Evolutionary conservation across 768 basidiomycete genomes (phyloP), one percentile per base, ranked within the genome.

Genomic region (Boletus tylopilopsis): DNA sequence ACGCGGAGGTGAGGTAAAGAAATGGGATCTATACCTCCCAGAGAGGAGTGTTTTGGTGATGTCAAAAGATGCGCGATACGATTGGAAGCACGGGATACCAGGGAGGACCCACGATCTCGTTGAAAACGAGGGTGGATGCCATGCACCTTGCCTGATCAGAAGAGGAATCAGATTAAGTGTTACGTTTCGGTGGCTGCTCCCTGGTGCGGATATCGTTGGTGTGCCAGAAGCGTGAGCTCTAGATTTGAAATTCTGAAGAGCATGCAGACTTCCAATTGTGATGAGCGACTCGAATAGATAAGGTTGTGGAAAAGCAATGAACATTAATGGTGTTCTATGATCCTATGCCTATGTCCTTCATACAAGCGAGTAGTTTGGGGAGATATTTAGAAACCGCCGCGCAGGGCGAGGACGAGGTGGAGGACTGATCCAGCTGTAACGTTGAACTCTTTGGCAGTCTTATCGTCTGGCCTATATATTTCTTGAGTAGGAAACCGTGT

Each of bases 381-480:
- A 40, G 47, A 25, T 58, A 13, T 13, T 18, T 77, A 72, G 84
- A 69, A 71, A 16, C 95, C 95, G 37, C 95, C 95, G 69, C 95
- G 91, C 36, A 98, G 81, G 7, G 95, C 93, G 40, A 98, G 84
- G 48, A 98, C 95, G 42, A 98, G 76, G 74, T 98, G 95, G 58
- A 98, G 82, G 23, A 91, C 88, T 22, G 89, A 79, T 47, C 95
- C 94, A 4, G 91, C 85, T 21, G 72, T 65, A 66, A 98, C 86
- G 66, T 88, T 90, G 68, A 84, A 84, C 11, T 94, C 90, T 55
- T 78, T 79, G 6, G 89, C 90, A 9, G 82, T 83, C 80, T 95
- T 95, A 18, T 96, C 95, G 68, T 98, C 95, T 27, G 76, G 75
- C 87, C 93, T 96, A 25, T 12, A 40, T 3, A 3, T 37, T 21